phyloP scores from a whole-genome alignment of 1,284 basidiomycete genomes.

The Fomitopsis schrenkii region DNA sequence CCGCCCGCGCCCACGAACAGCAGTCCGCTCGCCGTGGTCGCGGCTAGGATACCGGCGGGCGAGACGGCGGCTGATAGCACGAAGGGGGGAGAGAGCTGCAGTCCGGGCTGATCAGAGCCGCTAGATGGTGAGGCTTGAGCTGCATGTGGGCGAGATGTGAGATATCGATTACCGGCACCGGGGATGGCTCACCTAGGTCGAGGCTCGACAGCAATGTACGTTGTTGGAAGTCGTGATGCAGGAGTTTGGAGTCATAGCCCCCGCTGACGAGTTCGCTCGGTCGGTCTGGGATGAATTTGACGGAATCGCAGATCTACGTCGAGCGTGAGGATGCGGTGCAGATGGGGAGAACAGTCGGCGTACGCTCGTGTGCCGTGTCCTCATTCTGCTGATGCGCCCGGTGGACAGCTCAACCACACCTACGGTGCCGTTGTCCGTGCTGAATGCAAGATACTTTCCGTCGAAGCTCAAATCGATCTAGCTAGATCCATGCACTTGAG shows the following conservation, averaged over 20 bases:
- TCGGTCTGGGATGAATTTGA: constrained; percentile 65
- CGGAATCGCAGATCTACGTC: constrained; percentile 59
- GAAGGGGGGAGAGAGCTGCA: constrained; percentile 63
- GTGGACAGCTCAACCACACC: constrained; percentile 59
- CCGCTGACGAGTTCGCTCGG: constrained; percentile 70
- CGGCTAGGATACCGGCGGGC: constrained; percentile 55
- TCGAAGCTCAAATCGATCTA: constrained; percentile 58
- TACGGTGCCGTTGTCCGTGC: constrained; percentile 62
- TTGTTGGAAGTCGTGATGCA: constrained; percentile 64
- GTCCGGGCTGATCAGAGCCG: constrained; percentile 28
- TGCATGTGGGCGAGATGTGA: constrained; percentile 30
- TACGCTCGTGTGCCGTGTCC: constrained; percentile 58
- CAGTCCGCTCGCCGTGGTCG: constrained; percentile 70
- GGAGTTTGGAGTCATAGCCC: constrained; percentile 65
- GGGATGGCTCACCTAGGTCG: constrained; percentile 47
- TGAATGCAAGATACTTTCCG: constrained; percentile 60
- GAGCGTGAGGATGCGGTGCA: not conserved
- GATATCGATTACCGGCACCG: not conserved
- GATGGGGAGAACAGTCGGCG: constrained; percentile 15
- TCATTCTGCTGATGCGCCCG: constrained; percentile 49
- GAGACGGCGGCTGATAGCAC: constrained; percentile 58
- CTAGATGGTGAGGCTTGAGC: constrained; percentile 35
- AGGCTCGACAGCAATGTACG: constrained; percentile 54
- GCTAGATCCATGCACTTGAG: constrained; percentile 28
- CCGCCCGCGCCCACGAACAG: constrained; percentile 67